Evolutionary conservation across 1,139 yeast genomes (phyloP).

Genomic region (Magnusiomyces sp.): DNA sequence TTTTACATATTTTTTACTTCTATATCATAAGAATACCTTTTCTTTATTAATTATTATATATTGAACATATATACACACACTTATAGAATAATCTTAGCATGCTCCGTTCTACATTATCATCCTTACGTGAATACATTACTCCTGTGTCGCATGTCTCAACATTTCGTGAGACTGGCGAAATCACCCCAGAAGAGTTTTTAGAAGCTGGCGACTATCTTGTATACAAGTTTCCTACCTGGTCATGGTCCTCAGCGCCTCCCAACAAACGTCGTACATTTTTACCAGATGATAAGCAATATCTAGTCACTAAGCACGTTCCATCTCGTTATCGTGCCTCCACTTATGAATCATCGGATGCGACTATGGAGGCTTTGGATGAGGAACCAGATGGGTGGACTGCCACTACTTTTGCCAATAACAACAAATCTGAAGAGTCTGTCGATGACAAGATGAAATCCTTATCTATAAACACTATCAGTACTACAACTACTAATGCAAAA

Average conservation of each 20-base stretch:
- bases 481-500: not conserved
- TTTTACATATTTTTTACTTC: too few species aligned
- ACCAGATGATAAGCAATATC: conserved; percentile 77
- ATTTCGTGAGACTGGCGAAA: conserved; percentile 76
- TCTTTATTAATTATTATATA: too few species aligned
- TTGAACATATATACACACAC: too few species aligned
- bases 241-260: conserved; percentile 70
- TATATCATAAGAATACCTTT: too few species aligned
- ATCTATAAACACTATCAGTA: not conserved
- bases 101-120: conserved; percentile 77
- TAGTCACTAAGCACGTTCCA: conserved; percentile 86
- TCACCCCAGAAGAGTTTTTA: conserved; percentile 89
- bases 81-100: conserved; percentile 16
- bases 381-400: conserved; percentile 55
- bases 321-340: conserved; percentile 66
- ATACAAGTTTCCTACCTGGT: conserved; percentile 94
- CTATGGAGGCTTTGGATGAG: conserved; percentile 28
- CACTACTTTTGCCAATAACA: conserved; percentile 8
- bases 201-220: conserved; percentile 88
- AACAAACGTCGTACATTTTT: conserved; percentile 57
- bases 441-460: not conserved
- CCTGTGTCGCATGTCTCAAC: conserved; percentile 82
- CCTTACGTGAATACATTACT: conserved; percentile 72
- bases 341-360: conserved; percentile 39
- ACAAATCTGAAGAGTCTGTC: conserved; percentile 1